These are phyloP conservation scores for Yamagishiella unicocca DNA, from an alignment of 139 green algal species.

Conservation along the genomic window DNA sequence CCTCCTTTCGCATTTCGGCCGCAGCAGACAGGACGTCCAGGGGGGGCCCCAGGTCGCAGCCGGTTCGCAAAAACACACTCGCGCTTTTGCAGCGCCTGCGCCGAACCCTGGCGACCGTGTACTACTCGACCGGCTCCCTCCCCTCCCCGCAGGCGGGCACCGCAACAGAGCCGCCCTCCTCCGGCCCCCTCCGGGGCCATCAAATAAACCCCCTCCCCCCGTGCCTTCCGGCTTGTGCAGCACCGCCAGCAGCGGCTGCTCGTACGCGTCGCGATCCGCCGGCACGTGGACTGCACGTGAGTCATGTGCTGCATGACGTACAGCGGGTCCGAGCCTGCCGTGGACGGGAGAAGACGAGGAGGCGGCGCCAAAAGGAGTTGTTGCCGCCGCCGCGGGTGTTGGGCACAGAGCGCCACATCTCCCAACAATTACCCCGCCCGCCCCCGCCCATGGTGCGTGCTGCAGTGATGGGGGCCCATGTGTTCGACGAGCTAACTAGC, in stretches of 20 bases:
- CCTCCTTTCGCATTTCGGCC: no score
- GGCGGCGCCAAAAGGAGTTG: background rate
- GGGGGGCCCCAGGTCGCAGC: no score
- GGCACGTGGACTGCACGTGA: conserved; percentile 11
- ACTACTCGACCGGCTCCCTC: no score
- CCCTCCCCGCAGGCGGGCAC: no score
- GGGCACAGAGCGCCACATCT: no score
- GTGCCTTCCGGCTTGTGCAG: conserved; percentile 33
- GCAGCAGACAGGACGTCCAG: no score
- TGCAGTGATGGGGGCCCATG: no score
- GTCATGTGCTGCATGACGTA: background rate
- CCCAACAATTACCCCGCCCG: background rate
- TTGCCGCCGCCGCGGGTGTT: background rate
- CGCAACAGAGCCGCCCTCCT: no score
- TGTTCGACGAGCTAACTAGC: background rate
- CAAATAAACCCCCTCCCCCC: background rate
- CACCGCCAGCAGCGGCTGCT: conserved; percentile 38
- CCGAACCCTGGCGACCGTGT: background rate
- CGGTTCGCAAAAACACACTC: no score
- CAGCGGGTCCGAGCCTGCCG: conserved; percentile 25
- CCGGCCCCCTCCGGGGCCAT: no score
- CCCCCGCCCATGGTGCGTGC: background rate
- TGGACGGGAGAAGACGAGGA: background rate
- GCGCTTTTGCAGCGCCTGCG: background rate
- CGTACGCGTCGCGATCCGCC: background rate